phyloP scores from a whole-genome alignment of 1,139 yeast genomes.

The Pichiaceae sp. region DNA sequence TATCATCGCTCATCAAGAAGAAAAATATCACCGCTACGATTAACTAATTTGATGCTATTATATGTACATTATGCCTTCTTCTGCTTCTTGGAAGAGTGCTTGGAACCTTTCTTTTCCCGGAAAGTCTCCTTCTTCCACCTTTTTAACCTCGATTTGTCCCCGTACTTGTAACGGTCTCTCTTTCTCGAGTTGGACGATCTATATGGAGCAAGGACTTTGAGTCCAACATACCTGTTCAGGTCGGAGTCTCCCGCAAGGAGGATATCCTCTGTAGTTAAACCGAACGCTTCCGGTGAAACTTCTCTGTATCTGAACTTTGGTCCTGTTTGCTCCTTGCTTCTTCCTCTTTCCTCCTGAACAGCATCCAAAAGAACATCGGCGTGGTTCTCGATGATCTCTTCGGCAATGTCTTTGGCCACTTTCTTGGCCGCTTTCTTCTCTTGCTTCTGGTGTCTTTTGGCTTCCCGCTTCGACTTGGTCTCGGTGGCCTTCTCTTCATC shows the following conservation, averaged over 20 bases:
- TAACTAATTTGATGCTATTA: neutral
- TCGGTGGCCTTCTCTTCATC: slow-evolving; percentile 19
- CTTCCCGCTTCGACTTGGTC: slow-evolving; percentile 26
- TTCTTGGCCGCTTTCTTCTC: slow-evolving; percentile 45
- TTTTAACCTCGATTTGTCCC: slow-evolving; percentile 72
- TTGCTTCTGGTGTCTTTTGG: slow-evolving; percentile 35
- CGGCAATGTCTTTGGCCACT: slow-evolving; percentile 59
- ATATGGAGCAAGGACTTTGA: slow-evolving; percentile 91
- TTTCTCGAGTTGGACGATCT: slow-evolving; percentile 64
- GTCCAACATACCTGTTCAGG: slow-evolving; percentile 73
- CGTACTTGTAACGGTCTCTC: slow-evolving; percentile 77
- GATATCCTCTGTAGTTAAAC: slow-evolving; percentile 80
- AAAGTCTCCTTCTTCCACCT: slow-evolving; percentile 90
- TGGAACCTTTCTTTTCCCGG: slow-evolving; percentile 36
- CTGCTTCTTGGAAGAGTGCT: slow-evolving; percentile 2
- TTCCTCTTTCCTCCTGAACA: slow-evolving; percentile 55
- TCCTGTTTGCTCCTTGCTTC: slow-evolving; percentile 32
- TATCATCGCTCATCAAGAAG: neutral
- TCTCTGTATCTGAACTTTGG: slow-evolving; percentile 77
- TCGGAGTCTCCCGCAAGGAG: slow-evolving; percentile 83
- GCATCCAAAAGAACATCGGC: slow-evolving; percentile 43
- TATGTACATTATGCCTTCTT: neutral
- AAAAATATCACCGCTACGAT: neutral
- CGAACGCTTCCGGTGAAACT: slow-evolving; percentile 91
- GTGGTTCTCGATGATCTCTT: slow-evolving; percentile 57